Conservation (phyloP, 768 basidiomycete genomes). For the Russula earlei region DNA sequence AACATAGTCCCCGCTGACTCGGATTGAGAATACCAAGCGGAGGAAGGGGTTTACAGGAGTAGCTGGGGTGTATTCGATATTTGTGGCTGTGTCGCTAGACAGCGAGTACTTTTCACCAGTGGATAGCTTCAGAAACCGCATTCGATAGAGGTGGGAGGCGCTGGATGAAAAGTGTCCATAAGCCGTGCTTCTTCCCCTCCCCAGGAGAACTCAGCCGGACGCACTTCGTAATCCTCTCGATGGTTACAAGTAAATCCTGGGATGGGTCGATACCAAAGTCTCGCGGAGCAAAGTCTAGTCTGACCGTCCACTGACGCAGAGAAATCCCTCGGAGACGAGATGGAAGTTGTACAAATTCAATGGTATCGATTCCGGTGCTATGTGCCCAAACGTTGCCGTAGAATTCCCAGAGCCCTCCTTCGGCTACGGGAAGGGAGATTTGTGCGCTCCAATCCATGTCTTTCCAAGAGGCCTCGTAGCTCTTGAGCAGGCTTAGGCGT, state of each 20-base stretch:
- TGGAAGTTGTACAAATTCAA: constrained; percentile 12
- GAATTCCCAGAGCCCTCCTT: constrained; percentile 13
- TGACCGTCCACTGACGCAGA: constrained; percentile 13
- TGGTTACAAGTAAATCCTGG: constrained; percentile 16
- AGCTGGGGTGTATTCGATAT: constrained; percentile 9
- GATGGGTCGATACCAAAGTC: constrained; percentile 19
- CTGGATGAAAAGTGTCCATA: background rate
- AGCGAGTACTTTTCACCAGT: constrained; percentile 9
- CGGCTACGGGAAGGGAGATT: background rate
- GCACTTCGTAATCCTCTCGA: constrained; percentile 23
- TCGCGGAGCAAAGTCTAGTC: background rate
- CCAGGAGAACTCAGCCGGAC: constrained; percentile 13
- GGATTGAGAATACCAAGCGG: constrained; percentile 12
- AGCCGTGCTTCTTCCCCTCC: background rate
- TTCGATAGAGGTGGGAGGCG: background rate
- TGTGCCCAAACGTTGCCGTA: constrained; percentile 18
- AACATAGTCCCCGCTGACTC: constrained; percentile 12
- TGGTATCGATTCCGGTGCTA: background rate
- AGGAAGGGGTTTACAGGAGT: background rate
- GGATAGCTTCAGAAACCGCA: constrained; percentile 5
- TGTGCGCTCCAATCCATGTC: constrained; percentile 7
- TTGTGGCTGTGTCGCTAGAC: background rate
- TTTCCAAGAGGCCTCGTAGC: constrained; percentile 11
- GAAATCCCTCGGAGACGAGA: constrained; percentile 16
- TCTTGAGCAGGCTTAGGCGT: constrained; percentile 3